phyloP scores from a whole-genome alignment of 2,329 filamentous ascomycete species.

The Phialemoniopsis sp. region DNA sequence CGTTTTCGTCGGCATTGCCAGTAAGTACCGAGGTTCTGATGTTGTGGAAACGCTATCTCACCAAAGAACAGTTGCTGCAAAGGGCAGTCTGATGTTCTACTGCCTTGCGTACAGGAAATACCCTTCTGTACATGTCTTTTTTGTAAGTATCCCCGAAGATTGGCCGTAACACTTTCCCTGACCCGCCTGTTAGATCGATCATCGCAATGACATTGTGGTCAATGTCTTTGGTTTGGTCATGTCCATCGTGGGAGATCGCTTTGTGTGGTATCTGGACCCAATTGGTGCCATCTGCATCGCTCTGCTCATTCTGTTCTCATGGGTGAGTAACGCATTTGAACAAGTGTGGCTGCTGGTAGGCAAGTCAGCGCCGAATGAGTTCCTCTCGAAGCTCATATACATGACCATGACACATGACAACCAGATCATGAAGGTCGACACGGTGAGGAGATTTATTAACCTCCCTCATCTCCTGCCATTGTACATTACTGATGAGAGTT shows the following conservation, averaged over 20 bases:
- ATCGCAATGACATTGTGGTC: conserved; percentile 52
- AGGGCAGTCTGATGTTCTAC: conserved; percentile 47
- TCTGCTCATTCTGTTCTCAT: conserved; percentile 56
- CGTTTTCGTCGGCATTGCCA: conserved; percentile 48
- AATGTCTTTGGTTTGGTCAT: conserved; percentile 52
- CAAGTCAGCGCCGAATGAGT: conserved; percentile 54
- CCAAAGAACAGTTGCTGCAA: conserved; percentile 25
- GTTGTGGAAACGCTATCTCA: background rate
- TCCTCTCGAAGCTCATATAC: conserved; percentile 52
- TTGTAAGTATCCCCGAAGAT: conserved; percentile 24
- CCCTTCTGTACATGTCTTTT: conserved; percentile 52
- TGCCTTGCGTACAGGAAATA: conserved; percentile 49
- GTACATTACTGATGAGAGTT: conserved; percentile 4
- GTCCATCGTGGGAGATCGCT: conserved; percentile 47
- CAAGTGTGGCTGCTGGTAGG: conserved; percentile 59
- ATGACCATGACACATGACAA: conserved; percentile 49
- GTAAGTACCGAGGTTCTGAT: conserved; percentile 26
- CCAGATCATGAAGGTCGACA: conserved; percentile 54
- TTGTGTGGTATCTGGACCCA: conserved; percentile 58
- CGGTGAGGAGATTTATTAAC: conserved; percentile 21
- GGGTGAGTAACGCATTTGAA: conserved; percentile 56
- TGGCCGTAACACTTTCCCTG: background rate
- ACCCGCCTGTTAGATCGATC: conserved; percentile 37
- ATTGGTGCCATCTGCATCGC: conserved; percentile 58
- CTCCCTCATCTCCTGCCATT: background rate